These are phyloP conservation scores for Leucosporidium scottii DNA, from an alignment of 768 basidiomycete genomes.

Conservation along the genomic window DNA sequence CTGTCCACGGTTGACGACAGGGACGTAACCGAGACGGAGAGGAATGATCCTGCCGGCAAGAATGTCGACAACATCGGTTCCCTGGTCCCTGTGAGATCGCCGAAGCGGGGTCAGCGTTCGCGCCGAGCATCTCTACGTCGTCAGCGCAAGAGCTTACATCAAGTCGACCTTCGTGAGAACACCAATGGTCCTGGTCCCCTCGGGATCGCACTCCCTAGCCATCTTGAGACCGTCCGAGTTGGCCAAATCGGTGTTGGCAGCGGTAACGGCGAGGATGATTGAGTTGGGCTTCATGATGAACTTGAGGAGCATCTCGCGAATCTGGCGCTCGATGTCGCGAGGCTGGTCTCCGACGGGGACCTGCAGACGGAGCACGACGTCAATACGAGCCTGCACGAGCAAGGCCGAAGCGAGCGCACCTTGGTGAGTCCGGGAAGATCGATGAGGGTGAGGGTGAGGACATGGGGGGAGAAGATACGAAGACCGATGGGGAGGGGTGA, in stretches of 20 bases:
- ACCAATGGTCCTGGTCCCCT: constrained; percentile 93
- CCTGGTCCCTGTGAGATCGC: constrained; percentile 67
- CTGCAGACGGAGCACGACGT: not conserved
- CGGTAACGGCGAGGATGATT: constrained; percentile 93
- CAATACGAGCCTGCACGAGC: not conserved
- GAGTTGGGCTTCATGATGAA: constrained; percentile 92
- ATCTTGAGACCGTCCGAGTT: constrained; percentile 96
- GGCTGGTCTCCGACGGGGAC: constrained; percentile 58
- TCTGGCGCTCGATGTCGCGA: constrained; percentile 94
- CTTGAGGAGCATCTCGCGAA: constrained; percentile 90
- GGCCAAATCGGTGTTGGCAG: constrained; percentile 92
- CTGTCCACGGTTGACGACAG: constrained; percentile 97
- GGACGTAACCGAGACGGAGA: constrained; percentile 90
- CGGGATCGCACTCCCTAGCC: constrained; percentile 94
- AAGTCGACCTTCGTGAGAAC: constrained; percentile 97
- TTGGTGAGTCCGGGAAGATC: constrained; percentile 84
- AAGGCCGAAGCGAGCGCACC: constrained; percentile 22
- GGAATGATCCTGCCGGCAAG: constrained; percentile 95
- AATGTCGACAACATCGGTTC: constrained; percentile 98
- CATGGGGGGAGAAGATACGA: constrained; percentile 93
- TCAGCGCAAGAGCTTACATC: constrained; percentile 53
- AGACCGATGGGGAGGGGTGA: constrained; percentile 96
- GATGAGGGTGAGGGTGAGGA: constrained; percentile 92
- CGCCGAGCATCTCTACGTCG: no score
- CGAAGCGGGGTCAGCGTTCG: constrained; percentile 2